A percentile compares a stretch with the other conserved stretches of the same genome.
Conservation (phyloP, 345 rosid species). For the Eucalyptus grandis region DNA sequence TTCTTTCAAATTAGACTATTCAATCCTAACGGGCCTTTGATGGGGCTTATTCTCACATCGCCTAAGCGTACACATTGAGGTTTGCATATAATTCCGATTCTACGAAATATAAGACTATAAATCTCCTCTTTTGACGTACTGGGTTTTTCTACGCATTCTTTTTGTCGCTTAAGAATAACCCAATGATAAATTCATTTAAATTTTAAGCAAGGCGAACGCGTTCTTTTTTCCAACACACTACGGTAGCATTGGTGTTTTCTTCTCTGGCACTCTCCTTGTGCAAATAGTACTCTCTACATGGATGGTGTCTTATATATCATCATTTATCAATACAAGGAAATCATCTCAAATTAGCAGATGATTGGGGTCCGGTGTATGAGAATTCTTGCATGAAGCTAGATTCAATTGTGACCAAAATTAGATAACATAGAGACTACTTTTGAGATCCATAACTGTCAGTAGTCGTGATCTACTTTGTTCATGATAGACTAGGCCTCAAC, state of each 20-base stretch:
- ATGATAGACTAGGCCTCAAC: not conserved
- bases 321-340: not conserved
- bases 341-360: not conserved
- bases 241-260: not conserved
- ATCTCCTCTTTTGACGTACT: not conserved
- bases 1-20: not conserved
- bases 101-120: not conserved
- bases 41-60: not conserved
- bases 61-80: not conserved
- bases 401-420: not conserved
- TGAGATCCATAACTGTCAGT: not conserved
- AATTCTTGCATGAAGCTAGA: not conserved
- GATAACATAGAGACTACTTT: not conserved
- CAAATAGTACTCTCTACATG: not conserved
- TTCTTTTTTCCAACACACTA: not conserved
- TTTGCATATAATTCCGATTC: not conserved
- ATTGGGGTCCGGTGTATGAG: not conserved
- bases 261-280: not conserved
- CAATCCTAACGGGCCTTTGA: not conserved
- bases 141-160: not conserved
- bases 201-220: not conserved
- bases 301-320: not conserved
- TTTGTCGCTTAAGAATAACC: not conserved
- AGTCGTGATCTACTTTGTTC: not conserved
- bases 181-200: not conserved